Evolutionary conservation across 768 basidiomycete species (phyloP), one percentile per base, ranked within the genome.

Genomic region (Psilocybe tampanensis): DNA sequence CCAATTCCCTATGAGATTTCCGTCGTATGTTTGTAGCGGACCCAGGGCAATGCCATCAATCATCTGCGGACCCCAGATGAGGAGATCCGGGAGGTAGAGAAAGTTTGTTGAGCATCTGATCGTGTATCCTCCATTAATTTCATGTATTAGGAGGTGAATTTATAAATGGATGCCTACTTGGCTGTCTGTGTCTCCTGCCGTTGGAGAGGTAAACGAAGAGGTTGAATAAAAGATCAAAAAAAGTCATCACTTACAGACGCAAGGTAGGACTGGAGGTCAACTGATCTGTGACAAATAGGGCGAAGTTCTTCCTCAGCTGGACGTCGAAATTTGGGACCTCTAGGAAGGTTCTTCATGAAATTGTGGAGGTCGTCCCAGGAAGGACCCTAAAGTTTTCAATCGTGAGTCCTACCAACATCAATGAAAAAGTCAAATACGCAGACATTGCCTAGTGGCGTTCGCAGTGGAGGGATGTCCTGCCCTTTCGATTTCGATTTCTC

Each of bases 1-100:
- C 60, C 60, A 61, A 4, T 2, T 13, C 2, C 43, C 17, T 13
- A 26, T 55, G 17, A 1, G 36, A 39, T 19, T 7, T 21, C 32
- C 19, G 41, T 57, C 43, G 18, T 49, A 57, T 3, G 52, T 29
- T n/a, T 33, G 18, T 1, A 54, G 13, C 5, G 60, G 60, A 1
- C 60, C 60, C 5, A 54, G 13, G 1, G 47, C 56, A 6, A 61
- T 19, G 33, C 56, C 60, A 18, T 61, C 39, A 1, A 29, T 8
- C 6, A 15, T 39, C 7, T 41, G 15, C 3, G 43, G 17, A 15
- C 47, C 49, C 60, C 52, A 57, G 1, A n/a, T 6, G 5, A 54
- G 3, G 1, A 55, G 52, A 3, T 52, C 52, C 3, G 60, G 56
- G 19, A 61, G 39, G 19, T 45, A 58, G 8, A 61, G 21, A 22